These are phyloP conservation scores for Talaromyces adpressus DNA, from an alignment of 495 filamentous ascomycete genomes.

Conservation along the genomic window DNA sequence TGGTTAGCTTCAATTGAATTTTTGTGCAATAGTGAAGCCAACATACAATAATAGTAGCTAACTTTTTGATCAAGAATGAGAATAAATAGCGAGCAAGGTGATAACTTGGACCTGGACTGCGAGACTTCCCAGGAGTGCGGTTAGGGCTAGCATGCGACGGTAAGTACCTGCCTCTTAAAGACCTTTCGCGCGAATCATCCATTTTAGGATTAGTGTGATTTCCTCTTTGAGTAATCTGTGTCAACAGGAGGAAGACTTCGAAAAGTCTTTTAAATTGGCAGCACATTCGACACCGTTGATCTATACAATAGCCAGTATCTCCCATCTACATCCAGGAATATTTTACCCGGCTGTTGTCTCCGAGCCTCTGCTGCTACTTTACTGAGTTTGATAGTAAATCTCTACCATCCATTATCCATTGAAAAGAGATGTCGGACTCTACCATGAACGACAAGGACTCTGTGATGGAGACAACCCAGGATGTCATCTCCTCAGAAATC, in stretches of 20 bases:
- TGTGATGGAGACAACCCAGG: neutral
- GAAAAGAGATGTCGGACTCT: neutral
- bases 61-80: neutral
- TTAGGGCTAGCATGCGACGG: neutral
- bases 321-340: neutral
- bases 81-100: neutral
- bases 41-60: no score
- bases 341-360: neutral
- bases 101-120: no score
- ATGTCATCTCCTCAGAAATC: neutral
- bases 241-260: neutral
- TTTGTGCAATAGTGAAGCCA: no score
- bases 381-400: neutral
- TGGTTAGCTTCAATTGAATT: no score
- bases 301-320: neutral
- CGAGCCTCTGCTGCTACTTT: neutral
- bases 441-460: neutral
- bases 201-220: neutral
- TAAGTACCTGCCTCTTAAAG: neutral
- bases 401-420: neutral
- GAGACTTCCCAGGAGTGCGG: neutral
- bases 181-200: neutral
- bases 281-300: neutral
- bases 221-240: neutral
- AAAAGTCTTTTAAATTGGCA: neutral